These are phyloP conservation scores for Diacronema lutheri DNA, from an alignment of 78 protist species.

Conservation along the genomic window DNA sequence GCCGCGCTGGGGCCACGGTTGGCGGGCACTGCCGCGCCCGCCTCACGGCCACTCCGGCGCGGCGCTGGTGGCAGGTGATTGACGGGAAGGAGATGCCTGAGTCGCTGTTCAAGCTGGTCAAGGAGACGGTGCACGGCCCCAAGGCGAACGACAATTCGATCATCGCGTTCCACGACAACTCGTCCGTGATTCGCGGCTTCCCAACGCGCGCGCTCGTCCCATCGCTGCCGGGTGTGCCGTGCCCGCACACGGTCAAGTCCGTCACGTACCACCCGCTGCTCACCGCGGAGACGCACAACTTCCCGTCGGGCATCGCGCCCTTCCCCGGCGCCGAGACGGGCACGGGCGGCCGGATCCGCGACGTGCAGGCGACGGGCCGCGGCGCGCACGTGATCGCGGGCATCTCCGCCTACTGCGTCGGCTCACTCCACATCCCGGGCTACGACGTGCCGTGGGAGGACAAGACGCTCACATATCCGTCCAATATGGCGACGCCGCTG, in stretches of 20 bases:
- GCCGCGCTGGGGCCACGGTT: too few relatives aligned
- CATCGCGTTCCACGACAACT: slow-evolving; percentile 88
- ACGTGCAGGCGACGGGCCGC: slow-evolving; percentile 80
- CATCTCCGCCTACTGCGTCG: slow-evolving; percentile 70
- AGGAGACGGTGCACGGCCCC: slow-evolving; percentile 53
- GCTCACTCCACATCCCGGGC: slow-evolving; percentile 79
- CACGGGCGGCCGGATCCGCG: slow-evolving; percentile 91
- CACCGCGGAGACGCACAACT: slow-evolving; percentile 95
- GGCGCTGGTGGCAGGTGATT: too few relatives aligned
- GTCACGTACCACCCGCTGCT: slow-evolving; percentile 50
- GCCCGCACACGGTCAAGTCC: not conserved
- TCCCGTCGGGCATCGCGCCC: slow-evolving; percentile 86
- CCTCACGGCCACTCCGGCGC: too few relatives aligned
- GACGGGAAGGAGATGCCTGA: slow-evolving; percentile 24
- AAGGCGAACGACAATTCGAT: slow-evolving; percentile 13
- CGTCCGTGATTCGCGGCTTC: slow-evolving; percentile 64
- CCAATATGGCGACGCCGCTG: slow-evolving; percentile 70
- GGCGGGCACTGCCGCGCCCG: too few relatives aligned
- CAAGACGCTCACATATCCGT: slow-evolving; percentile 23
- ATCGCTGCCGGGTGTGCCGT: not conserved
- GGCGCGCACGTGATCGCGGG: slow-evolving; percentile 83
- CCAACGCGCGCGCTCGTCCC: slow-evolving; percentile 16
- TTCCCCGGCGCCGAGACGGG: slow-evolving; percentile 86
- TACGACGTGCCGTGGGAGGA: slow-evolving; percentile 78
- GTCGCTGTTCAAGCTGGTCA: slow-evolving; percentile 49